phyloP scores from a whole-genome alignment of 352 stramenopile species.

The Pythium biforme region DNA sequence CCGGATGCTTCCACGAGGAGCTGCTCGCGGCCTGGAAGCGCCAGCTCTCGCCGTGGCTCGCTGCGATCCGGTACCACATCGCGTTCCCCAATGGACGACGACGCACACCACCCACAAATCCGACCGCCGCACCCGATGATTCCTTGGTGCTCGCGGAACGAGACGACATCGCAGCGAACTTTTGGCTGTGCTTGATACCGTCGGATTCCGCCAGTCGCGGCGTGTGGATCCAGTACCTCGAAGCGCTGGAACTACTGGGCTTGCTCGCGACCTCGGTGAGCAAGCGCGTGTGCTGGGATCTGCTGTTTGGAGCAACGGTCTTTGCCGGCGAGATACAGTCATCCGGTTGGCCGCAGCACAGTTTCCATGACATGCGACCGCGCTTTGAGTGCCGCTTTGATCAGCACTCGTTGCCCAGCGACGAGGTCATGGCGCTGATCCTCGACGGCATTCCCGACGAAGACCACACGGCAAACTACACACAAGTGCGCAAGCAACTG shows the following conservation, averaged over 20 bases:
- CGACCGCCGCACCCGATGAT: not conserved
- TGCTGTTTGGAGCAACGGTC: not conserved
- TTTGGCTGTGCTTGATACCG: not conserved
- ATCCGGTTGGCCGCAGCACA: not conserved
- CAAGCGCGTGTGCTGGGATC: not conserved
- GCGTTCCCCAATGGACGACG: too few relatives aligned
- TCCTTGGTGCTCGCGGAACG: not conserved
- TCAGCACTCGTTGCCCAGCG: not conserved
- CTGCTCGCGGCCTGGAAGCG: not conserved
- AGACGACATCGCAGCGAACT: not conserved
- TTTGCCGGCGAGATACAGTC: too few relatives aligned
- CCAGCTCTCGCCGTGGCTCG: not conserved
- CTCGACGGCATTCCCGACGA: not conserved
- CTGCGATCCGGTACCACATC: not conserved
- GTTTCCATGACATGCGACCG: not conserved
- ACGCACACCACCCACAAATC: not conserved
- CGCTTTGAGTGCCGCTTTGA: not conserved
- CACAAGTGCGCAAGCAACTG: not conserved
- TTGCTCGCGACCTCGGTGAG: not conserved
- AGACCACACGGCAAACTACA: not conserved
- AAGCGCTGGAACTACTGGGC: not conserved
- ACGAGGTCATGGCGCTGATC: not conserved
- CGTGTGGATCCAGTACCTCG: not conserved
- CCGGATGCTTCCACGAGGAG: not conserved
- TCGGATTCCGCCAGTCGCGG: not conserved